Conservation (phyloP, 2,329 filamentous ascomycete species). For the Aureobasidium sp. region DNA sequence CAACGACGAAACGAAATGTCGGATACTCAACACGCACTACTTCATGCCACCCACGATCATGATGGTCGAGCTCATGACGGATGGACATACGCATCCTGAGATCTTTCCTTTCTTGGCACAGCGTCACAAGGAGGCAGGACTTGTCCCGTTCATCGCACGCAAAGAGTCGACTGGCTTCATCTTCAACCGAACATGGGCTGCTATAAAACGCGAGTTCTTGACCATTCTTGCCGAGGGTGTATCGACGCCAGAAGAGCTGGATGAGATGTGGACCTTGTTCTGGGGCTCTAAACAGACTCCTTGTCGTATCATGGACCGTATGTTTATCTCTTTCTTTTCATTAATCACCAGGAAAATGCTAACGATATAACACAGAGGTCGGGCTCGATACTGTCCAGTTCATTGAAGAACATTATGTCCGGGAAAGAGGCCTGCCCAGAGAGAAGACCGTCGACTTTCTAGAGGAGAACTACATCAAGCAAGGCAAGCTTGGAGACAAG, state of each 20-base stretch:
- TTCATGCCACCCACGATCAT: slow-evolving; percentile 37
- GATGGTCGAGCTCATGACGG: slow-evolving; percentile 47
- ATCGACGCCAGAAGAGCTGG: slow-evolving; percentile 40
- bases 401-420: slow-evolving; percentile 46
- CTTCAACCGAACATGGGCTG: slow-evolving; percentile 49
- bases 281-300: slow-evolving; percentile 23
- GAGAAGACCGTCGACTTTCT: slow-evolving; percentile 39
- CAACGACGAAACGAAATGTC: slow-evolving; percentile 27
- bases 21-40: slow-evolving; percentile 45
- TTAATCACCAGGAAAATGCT: not conserved
- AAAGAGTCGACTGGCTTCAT: slow-evolving; percentile 47
- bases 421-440: slow-evolving; percentile 36
- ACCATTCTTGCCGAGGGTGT: slow-evolving; percentile 44
- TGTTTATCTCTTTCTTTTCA: not conserved
- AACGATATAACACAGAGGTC: slow-evolving; percentile 18
- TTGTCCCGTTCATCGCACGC: slow-evolving; percentile 34
- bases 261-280: slow-evolving; percentile 38
- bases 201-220: slow-evolving; percentile 45
- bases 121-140: slow-evolving; percentile 32
- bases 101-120: slow-evolving; percentile 41
- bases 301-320: slow-evolving; percentile 37
- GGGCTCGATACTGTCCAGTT: slow-evolving; percentile 46
- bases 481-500: slow-evolving; percentile 38
- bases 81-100: slow-evolving; percentile 33
- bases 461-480: slow-evolving; percentile 36